These are phyloP conservation scores for Solanum peruvianum DNA, from an alignment of 257 asterid species.

Conservation along the genomic window DNA sequence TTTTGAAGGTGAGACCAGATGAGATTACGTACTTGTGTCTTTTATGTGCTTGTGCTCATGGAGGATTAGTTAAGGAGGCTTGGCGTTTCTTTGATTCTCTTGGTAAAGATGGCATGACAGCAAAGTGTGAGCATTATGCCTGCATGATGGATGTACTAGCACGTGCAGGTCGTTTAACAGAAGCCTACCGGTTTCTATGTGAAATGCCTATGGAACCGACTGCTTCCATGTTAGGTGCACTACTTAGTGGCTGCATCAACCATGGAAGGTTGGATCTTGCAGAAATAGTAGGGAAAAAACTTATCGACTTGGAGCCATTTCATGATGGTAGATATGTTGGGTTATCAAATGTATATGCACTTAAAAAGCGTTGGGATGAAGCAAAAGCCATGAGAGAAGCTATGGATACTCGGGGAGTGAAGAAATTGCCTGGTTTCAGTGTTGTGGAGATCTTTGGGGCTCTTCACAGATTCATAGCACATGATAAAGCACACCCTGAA, in stretches of 20 bases:
- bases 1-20: conserved; percentile 21
- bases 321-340: conserved; percentile 75
- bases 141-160: conserved; percentile 75
- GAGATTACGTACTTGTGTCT: conserved; percentile 72
- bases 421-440: conserved; percentile 55
- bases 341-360: conserved; percentile 57
- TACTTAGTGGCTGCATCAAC: conserved; percentile 57
- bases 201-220: conserved; percentile 45
- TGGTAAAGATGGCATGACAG: conserved; percentile 28
- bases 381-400: conserved; percentile 44
- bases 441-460: conserved; percentile 44
- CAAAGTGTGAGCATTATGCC: conserved; percentile 61
- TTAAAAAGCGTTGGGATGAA: conserved; percentile 46
- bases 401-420: conserved; percentile 70
- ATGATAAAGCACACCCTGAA: conserved; percentile 41
- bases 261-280: conserved; percentile 50
- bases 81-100: conserved; percentile 36
- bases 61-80: conserved; percentile 61
- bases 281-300: conserved; percentile 50
- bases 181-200: conserved; percentile 33
- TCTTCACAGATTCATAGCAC: conserved; percentile 57
- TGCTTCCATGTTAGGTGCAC: conserved; percentile 60
- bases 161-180: conserved; percentile 52
- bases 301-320: conserved; percentile 48
- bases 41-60: conserved; percentile 63